These are phyloP conservation scores for Epichloe coenophiala DNA, from an alignment of 2,329 filamentous ascomycete species.

Conservation along the genomic window DNA sequence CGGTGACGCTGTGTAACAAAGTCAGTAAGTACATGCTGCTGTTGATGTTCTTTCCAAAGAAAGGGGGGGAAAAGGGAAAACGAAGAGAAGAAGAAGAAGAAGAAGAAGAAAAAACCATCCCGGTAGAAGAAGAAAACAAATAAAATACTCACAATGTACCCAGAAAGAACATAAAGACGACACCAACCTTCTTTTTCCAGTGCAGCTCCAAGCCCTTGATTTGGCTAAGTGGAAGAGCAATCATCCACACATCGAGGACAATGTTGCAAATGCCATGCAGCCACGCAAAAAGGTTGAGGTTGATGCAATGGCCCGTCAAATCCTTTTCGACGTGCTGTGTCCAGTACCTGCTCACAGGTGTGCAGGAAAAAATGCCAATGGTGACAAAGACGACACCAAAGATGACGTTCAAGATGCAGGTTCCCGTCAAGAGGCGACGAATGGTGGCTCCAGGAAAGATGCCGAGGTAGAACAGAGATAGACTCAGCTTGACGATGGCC, in stretches of 20 bases:
- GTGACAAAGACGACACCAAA: conserved; percentile 20
- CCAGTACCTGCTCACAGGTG: conserved; percentile 28
- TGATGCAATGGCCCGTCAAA: background rate
- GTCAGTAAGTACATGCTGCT: background rate
- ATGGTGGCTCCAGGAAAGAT: conserved; percentile 23
- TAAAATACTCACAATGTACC: conserved; percentile 4
- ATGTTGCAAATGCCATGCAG: conserved; percentile 1
- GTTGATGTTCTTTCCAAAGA: too few relatives aligned
- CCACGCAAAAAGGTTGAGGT: conserved; percentile 5
- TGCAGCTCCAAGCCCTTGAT: conserved; percentile 1
- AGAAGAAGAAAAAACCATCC: background rate
- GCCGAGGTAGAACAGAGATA: conserved; percentile 28
- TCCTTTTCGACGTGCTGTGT: conserved; percentile 22
- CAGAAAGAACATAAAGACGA: conserved; percentile 4
- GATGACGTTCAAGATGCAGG: conserved; percentile 17
- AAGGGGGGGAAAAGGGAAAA: too few relatives aligned
- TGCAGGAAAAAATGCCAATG: conserved; percentile 25
- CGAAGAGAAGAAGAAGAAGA: background rate
- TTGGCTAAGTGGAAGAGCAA: conserved; percentile 6
- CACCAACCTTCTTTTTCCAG: conserved; percentile 5
- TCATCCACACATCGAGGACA: conserved; percentile 4
- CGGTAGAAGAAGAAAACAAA: background rate
- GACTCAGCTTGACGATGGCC: conserved; percentile 25
- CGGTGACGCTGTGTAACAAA: conserved; percentile 2
- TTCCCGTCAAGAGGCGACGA: conserved; percentile 18